A percentile compares a stretch with the other conserved stretches of the same genome.
These are phyloP conservation scores for Liquidambar formosana DNA, from an alignment of 164 flowering plant genomes.

Conservation along the genomic window DNA sequence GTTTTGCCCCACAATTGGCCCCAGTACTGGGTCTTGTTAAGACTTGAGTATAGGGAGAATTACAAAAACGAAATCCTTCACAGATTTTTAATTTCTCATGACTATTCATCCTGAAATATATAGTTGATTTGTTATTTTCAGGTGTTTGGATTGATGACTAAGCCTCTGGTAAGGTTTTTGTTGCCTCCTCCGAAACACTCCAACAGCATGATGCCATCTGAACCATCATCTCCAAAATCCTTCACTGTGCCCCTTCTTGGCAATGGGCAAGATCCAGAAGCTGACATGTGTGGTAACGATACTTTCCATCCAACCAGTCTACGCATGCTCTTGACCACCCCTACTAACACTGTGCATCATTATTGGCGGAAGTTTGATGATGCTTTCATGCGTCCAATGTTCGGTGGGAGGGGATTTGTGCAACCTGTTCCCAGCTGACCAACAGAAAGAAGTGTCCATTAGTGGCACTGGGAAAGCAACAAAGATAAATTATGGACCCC, in stretches of 20 bases:
- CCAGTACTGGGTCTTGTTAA: no score
- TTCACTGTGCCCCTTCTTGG: slow-evolving; percentile 33
- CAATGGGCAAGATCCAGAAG: slow-evolving; percentile 26
- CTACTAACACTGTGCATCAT: slow-evolving; percentile 35
- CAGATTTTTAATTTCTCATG: no score
- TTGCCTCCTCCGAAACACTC: slow-evolving; percentile 19
- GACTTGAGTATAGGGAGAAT: no score
- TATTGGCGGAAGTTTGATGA: slow-evolving; percentile 65
- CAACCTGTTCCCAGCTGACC: slow-evolving; percentile 19
- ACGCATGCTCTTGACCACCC: slow-evolving; percentile 34
- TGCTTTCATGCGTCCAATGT: slow-evolving; percentile 55
- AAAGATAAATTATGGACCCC: no score
- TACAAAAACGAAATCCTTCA: no score
- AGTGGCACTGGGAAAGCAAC: not conserved
- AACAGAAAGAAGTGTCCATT: slow-evolving; percentile 7
- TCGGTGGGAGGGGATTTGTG: slow-evolving; percentile 54
- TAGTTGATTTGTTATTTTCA: slow-evolving; percentile 12
- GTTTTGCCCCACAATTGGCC: no score
- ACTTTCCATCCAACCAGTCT: slow-evolving; percentile 25
- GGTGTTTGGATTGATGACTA: slow-evolving; percentile 60
- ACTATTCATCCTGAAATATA: no score
- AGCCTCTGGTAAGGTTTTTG: slow-evolving; percentile 44
- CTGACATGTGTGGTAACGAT: slow-evolving; percentile 3
- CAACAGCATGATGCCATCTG: slow-evolving; percentile 14
- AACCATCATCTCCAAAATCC: slow-evolving; percentile 28